Base-by-base conservation (phyloP, 2,329 filamentous ascomycete species). In the Colletotrichum somersetense region DNA sequence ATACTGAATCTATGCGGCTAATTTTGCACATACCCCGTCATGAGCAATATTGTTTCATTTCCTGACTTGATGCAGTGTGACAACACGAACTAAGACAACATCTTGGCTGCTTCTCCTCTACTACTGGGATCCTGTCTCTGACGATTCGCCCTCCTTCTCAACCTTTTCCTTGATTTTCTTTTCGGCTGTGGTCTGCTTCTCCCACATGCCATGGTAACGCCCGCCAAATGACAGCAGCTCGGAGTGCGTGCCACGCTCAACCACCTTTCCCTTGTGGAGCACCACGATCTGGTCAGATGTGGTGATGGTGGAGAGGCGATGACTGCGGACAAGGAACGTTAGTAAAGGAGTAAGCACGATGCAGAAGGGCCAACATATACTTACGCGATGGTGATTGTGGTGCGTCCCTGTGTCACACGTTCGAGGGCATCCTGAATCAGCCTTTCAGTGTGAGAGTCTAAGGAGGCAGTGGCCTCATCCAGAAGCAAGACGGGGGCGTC, bases 391-490 rank as follows among this genome's bases (percentile, higher is more conserved):
- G 86, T 86, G 66, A 88, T 85, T 0, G 86, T 88, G 0, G 86
- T 88, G 48, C 86, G 81, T 2, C 85, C 86, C 5, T 80, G 79
- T 20, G 83, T 86, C 8, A 88, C 81, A 35, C 80, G 81, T 73
- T 83, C 81, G 33, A 88, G 84, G 7, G 86, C 86, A 62, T 86
- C 83, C 76, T 90, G 89, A 48, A 91, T 90, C 66, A 86, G 83
- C 44, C 85, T 84, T 76, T 91, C 88, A 0, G 88, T 90, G 35
- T 89, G 86, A 0, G 89, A 88, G 65, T 92, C 89, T 30, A 94
- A 86, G 3, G 91, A 91, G 1, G 90, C 91, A 4, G 92, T 93
- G 0, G 92, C 89, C 79, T 94, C 92, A 75, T 94, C 92, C 0
- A 94, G 84, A 70, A 94, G 86, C 35, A 94, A 85, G 66, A 94